Conservation (phyloP, 2,329 filamentous ascomycete species). For the Niveomyces coronatus region DNA sequence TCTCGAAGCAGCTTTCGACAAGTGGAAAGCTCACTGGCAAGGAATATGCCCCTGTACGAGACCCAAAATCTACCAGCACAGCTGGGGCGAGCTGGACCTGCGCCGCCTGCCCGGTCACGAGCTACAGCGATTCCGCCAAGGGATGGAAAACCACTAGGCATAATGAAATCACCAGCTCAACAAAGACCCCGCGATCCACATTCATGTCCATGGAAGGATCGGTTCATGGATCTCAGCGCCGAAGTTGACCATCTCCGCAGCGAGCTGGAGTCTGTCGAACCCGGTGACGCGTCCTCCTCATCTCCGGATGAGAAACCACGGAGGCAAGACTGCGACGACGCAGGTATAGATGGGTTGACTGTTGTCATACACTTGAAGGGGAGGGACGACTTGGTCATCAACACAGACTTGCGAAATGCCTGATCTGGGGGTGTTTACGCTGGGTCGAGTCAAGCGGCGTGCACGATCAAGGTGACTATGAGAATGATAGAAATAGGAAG, state of each 20-base stretch:
- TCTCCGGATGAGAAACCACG: not conserved
- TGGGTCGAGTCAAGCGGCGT: too few species aligned
- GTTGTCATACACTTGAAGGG: slow-evolving; percentile 40
- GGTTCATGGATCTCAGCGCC: slow-evolving; percentile 29
- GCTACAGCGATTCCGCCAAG: not conserved
- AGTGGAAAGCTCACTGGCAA: not conserved
- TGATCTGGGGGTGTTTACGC: too few species aligned
- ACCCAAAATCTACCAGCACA: not conserved
- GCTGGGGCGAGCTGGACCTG: not conserved
- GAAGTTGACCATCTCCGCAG: slow-evolving; percentile 32
- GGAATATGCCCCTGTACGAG: not conserved
- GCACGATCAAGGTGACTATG: too few species aligned
- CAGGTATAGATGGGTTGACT: slow-evolving; percentile 38
- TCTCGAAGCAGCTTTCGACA: slow-evolving; percentile 2
- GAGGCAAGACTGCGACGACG: slow-evolving; percentile 22
- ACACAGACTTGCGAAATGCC: slow-evolving; percentile 30
- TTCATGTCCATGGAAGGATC: slow-evolving; percentile 31
- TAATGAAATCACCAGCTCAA: slow-evolving; percentile 4
- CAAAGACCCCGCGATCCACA: slow-evolving; percentile 16
- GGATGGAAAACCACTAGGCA: slow-evolving; percentile 6
- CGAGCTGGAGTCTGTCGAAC: slow-evolving; percentile 21
- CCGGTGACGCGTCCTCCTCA: slow-evolving; percentile 6
- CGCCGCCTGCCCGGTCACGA: not conserved
- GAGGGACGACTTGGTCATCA: slow-evolving; percentile 41
- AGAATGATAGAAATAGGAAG: slow-evolving; percentile 5